Evolutionary conservation across 2,329 filamentous ascomycete species (phyloP).

Genomic region (Xylaria sp.): DNA sequence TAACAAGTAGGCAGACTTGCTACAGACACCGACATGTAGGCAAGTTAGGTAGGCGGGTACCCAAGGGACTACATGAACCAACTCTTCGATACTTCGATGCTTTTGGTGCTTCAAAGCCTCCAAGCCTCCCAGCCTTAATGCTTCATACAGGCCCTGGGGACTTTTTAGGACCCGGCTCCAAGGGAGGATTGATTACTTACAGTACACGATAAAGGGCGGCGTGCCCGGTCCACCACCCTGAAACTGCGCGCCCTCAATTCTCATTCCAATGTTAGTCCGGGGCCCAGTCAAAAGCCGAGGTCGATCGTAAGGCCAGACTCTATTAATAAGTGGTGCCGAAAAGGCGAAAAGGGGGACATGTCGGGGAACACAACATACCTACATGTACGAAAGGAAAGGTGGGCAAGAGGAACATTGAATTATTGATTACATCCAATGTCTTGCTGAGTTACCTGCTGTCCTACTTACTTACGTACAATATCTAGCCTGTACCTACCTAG

Average conservation of each 20-base stretch:
- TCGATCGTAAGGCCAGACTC: too few relatives aligned
- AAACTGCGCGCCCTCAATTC: constrained; percentile 10
- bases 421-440: background rate
- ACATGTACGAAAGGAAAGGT: too few relatives aligned
- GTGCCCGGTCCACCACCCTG: constrained; percentile 17
- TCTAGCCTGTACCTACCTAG: too few relatives aligned
- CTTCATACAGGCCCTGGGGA: background rate
- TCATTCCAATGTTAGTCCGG: background rate
- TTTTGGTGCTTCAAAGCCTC: too few relatives aligned
- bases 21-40: background rate
- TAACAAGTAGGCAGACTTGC: too few relatives aligned
- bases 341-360: too few relatives aligned
- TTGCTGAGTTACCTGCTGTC: too few relatives aligned
- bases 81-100: too few relatives aligned
- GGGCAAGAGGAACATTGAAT: background rate
- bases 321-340: too few relatives aligned
- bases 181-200: background rate
- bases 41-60: background rate
- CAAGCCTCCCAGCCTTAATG: too few relatives aligned
- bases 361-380: too few relatives aligned
- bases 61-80: background rate
- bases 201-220: background rate
- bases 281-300: background rate
- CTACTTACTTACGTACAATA: too few relatives aligned
- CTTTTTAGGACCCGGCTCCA: background rate